Base-by-base conservation (phyloP, 2,329 filamentous ascomycete species). In the Metarhizium guizhouense region DNA sequence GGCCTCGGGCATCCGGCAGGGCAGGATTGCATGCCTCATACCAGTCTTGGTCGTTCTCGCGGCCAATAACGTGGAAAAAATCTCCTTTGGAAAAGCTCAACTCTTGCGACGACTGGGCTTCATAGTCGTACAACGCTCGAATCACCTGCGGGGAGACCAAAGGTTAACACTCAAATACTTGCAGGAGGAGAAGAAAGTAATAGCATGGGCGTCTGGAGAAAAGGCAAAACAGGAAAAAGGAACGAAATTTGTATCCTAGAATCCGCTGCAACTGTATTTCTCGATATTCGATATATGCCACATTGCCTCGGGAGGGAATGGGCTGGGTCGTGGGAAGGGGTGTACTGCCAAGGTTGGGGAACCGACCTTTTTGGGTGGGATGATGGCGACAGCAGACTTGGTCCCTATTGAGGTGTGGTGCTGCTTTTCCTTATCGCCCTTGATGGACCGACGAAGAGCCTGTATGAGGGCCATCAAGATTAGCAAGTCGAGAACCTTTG, bases 1-100 rank as follows among this genome's bases (percentile, higher is more conserved):
- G 81, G 59, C 94, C 94, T 62, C 91, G 85, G 52, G 90, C 90
- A 72, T 87, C 87, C 66, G 88, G 90, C 61, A 96, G 79, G 52
- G 88, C 83, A 58, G 94, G 94, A 69, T 99, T 99, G 79, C 91
- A 97, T 55, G 93, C 94, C 74, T 97, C 94, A 79, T 96, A 99
- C 93, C 94, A 99, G 69, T 96, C 90, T 45, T 78, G 76, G 70
- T 97, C 93, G 77, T 96, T 87, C 75, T 97, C 94, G 71, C 93
- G 87, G 66, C 89, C 90, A 71, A 97, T 93, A 61, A 99, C 94
- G 76, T 97, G 93, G 70, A 99, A 94, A 72, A 97, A 99, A 71
- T 99, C 94, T 67, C 94, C 94, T 69, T 90, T 88, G 62, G 86
- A 90, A 74, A 99, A 99, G 69, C 88, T 87, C 65, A 99, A 79